Percentiles rank a stretch among this genome's conserved stretches.
Evolutionary conservation across 257 asterid species (phyloP).

Genomic region (Solanum rostratum): DNA sequence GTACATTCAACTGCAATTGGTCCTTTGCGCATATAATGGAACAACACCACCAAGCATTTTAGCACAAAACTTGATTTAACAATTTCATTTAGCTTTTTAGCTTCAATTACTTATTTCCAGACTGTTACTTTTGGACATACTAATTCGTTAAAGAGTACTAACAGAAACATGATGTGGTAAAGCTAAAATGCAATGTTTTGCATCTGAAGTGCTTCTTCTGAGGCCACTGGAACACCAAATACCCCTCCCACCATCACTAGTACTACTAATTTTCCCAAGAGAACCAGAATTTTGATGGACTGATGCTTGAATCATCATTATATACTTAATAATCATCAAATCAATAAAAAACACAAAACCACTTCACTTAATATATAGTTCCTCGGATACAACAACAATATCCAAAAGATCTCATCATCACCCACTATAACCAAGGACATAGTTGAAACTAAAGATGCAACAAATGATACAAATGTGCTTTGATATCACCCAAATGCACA

Average conservation of each 20-base stretch:
- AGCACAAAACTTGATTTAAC: background rate
- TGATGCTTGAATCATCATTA: background rate
- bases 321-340: background rate
- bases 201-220: background rate
- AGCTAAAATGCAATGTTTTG: background rate
- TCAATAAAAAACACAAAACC: background rate
- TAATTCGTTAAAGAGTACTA: background rate
- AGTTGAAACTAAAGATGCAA: background rate
- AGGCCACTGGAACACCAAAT: background rate
- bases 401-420: background rate
- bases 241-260: background rate
- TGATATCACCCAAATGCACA: background rate
- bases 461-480: background rate
- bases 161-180: background rate
- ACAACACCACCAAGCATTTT: background rate
- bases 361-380: background rate
- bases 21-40: background rate
- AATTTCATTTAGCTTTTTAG: background rate
- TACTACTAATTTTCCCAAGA: background rate
- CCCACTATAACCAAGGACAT: background rate
- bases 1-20: background rate
- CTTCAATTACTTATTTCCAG: background rate
- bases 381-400: background rate
- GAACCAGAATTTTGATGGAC: background rate
- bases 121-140: background rate